Conservation (phyloP, 148 eudicot species). For the Fagopyrum esculentum region DNA sequence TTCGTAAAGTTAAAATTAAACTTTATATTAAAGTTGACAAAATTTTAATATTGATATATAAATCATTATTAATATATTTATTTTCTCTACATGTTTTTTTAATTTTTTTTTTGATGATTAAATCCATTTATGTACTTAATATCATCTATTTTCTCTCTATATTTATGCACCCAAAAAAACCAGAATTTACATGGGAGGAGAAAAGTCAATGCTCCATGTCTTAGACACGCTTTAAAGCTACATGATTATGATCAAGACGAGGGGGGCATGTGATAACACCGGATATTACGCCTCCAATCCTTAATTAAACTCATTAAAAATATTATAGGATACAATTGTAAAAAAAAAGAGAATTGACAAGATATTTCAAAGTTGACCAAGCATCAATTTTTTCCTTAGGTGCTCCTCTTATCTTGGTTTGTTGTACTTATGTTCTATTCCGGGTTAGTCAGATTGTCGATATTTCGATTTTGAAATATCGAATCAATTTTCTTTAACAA, state of each 20-base stretch:
- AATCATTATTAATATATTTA: too few relatives aligned
- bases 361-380: neutral
- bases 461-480: too few relatives aligned
- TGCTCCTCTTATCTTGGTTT: too few relatives aligned
- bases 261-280: constrained; percentile 4
- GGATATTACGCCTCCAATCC: constrained; percentile 10
- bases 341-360: neutral
- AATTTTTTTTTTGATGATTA: neutral
- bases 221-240: neutral
- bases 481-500: too few relatives aligned
- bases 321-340: neutral
- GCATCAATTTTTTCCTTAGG: neutral
- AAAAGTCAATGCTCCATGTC: constrained; percentile 6
- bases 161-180: neutral
- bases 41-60: too few relatives aligned
- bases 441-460: too few relatives aligned
- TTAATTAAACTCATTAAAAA: neutral
- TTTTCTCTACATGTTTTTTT: too few relatives aligned
- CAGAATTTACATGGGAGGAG: neutral
- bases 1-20: too few relatives aligned
- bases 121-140: neutral
- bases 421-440: too few relatives aligned
- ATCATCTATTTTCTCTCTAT: neutral
- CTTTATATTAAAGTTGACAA: too few relatives aligned
- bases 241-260: neutral